phyloP scores from a whole-genome alignment of 1,284 basidiomycete species.

The Caloboletus firmus region DNA sequence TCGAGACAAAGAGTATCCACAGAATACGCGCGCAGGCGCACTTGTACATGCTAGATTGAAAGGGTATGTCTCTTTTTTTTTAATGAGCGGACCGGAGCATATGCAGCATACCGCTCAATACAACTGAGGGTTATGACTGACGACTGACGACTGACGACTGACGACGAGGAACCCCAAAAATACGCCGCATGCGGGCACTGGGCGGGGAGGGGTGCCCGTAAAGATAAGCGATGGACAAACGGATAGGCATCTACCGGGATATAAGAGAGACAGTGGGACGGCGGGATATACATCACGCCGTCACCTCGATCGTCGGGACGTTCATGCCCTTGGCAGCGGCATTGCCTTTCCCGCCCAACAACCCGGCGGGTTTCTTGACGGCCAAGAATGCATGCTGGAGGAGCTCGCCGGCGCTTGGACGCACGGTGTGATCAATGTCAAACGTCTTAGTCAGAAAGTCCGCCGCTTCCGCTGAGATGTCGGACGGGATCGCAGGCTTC shows the following conservation, averaged over 20 bases:
- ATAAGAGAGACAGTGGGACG: neutral
- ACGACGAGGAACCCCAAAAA: neutral
- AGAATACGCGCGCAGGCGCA: neutral
- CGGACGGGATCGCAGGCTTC: slow-evolving; percentile 81
- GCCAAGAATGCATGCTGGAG: slow-evolving; percentile 75
- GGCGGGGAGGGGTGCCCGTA: neutral
- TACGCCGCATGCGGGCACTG: too few relatives aligned
- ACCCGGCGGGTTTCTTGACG: slow-evolving; percentile 37
- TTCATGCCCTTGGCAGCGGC: slow-evolving; percentile 6
- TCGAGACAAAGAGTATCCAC: neutral
- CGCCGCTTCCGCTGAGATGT: slow-evolving; percentile 83
- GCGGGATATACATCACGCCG: slow-evolving; percentile 17
- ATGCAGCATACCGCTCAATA: neutral
- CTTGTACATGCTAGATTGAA: neutral
- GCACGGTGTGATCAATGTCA: slow-evolving; percentile 78
- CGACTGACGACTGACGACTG: neutral
- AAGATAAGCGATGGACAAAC: neutral
- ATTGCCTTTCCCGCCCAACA: slow-evolving; percentile 12
- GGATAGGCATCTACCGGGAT: neutral
- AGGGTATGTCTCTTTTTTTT: neutral
- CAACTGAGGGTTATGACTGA: neutral
- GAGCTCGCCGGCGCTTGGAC: slow-evolving; percentile 78
- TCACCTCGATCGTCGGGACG: slow-evolving; percentile 34
- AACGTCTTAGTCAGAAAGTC: slow-evolving; percentile 86
- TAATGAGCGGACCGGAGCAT: too few relatives aligned